Conservation (phyloP, 495 filamentous ascomycete genomes). For the Penicillium diatomitis region DNA sequence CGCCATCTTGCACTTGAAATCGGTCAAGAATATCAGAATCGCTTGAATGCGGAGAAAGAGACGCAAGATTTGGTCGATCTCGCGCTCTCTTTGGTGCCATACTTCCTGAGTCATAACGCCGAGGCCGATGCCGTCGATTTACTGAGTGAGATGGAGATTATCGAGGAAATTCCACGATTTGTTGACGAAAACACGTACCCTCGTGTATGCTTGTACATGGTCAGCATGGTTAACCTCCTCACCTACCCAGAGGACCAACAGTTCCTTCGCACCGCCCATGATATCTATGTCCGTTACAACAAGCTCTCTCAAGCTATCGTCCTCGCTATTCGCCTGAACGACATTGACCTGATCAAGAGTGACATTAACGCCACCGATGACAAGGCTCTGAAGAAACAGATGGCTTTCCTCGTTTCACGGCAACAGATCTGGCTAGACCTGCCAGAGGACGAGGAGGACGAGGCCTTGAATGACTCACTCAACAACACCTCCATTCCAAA, state of each 20-base stretch:
- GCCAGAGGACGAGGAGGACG: constrained; percentile 54
- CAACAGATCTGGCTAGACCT: constrained; percentile 82
- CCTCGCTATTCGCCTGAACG: constrained; percentile 87
- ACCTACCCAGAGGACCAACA: constrained; percentile 95
- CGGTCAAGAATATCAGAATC: constrained; percentile 81
- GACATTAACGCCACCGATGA: constrained; percentile 77
- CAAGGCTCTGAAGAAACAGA: constrained; percentile 77
- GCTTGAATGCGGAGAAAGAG: constrained; percentile 55
- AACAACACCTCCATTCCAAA: constrained; percentile 81
- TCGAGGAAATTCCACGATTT: constrained; percentile 80
- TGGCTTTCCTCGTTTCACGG: constrained; percentile 85
- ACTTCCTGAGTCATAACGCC: constrained; percentile 94
- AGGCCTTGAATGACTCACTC: constrained; percentile 68
- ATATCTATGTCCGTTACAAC: constrained; percentile 85
- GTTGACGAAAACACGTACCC: constrained; percentile 91
- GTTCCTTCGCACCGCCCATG: constrained; percentile 83
- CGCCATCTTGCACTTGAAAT: constrained; percentile 93
- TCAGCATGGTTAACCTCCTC: constrained; percentile 95
- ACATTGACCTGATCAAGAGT: constrained; percentile 64
- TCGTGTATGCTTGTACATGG: constrained; percentile 94
- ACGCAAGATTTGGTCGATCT: constrained; percentile 71
- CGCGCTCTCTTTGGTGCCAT: constrained; percentile 74
- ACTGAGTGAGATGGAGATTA: constrained; percentile 93
- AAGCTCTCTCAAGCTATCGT: constrained; percentile 88
- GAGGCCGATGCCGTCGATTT: constrained; percentile 97